Evolutionary conservation across 2,329 filamentous ascomycete genomes (phyloP).

Genomic region (Aspergillus clavatus): DNA sequence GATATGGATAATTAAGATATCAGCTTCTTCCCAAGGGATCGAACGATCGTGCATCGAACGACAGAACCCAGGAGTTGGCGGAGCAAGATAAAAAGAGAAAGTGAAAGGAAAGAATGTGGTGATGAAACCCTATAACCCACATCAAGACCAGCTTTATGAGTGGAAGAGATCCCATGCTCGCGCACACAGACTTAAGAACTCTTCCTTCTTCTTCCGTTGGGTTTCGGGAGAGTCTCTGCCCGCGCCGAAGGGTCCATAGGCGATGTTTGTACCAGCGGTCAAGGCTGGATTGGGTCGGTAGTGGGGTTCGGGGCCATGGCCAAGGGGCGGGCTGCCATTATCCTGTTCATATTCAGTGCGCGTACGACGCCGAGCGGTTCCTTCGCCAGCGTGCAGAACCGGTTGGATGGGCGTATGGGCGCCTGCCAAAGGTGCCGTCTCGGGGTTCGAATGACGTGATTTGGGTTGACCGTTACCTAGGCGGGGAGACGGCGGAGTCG

Average conservation of each 20-base stretch:
- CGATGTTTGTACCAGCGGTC: constrained; percentile 20
- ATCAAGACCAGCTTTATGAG: constrained; percentile 53
- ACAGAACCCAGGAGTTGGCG: not conserved
- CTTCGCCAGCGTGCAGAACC: constrained; percentile 23
- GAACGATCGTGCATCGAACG: not conserved
- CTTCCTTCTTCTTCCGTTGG: constrained; percentile 80
- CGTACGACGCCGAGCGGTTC: constrained; percentile 60
- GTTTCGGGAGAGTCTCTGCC: constrained; percentile 79
- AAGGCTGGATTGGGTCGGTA: constrained; percentile 35
- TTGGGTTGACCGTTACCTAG: constrained; percentile 26
- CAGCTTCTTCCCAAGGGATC: not conserved
- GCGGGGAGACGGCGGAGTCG: constrained; percentile 75
- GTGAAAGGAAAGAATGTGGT: not conserved
- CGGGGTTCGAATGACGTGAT: constrained; percentile 20
- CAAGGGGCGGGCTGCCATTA: constrained; percentile 77
- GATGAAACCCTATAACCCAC: not conserved
- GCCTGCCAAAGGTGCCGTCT: constrained; percentile 62
- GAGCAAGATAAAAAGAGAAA: too few species aligned
- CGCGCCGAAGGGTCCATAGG: constrained; percentile 69
- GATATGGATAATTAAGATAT: not conserved
- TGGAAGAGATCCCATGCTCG: constrained; percentile 97
- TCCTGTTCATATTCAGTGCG: constrained; percentile 88
- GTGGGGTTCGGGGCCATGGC: constrained; percentile 59
- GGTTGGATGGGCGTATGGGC: constrained; percentile 52
- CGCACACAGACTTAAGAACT: constrained; percentile 81